phyloP scores from a whole-genome alignment of 257 asterid genomes.

The Solanum habrochaites region DNA sequence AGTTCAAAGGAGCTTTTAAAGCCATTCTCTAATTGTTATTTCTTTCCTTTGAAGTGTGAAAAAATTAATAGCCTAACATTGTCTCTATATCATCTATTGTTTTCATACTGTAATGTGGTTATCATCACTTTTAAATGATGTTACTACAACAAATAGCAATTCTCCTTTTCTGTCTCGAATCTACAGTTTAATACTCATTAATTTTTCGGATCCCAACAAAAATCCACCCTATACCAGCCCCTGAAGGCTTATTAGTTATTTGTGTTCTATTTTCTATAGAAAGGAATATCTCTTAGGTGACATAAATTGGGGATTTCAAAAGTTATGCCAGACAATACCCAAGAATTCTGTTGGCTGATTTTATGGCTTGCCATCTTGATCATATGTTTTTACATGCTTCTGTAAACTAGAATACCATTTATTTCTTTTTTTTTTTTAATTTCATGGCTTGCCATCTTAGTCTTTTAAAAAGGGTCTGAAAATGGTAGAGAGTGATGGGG shows the following conservation, averaged over 20 bases:
- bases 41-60: background rate
- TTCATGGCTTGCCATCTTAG: too few relatives aligned
- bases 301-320: background rate
- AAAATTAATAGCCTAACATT: background rate
- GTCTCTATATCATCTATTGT: background rate
- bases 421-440: too few relatives aligned
- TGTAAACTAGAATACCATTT: background rate
- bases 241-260: background rate
- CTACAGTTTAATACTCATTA: background rate
- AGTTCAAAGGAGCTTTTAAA: background rate
- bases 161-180: background rate
- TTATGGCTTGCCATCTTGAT: background rate
- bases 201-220: background rate
- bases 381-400: background rate
- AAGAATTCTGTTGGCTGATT: background rate
- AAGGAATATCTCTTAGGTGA: background rate
- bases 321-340: background rate
- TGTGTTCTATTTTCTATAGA: background rate
- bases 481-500: background rate
- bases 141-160: background rate
- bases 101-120: background rate
- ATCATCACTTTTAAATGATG: background rate
- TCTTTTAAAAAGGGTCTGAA: background rate
- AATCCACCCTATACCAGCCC: background rate
- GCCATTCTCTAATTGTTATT: background rate